phyloP scores from a whole-genome alignment of 495 filamentous ascomycete genomes.

The Neurospora cerealis region DNA sequence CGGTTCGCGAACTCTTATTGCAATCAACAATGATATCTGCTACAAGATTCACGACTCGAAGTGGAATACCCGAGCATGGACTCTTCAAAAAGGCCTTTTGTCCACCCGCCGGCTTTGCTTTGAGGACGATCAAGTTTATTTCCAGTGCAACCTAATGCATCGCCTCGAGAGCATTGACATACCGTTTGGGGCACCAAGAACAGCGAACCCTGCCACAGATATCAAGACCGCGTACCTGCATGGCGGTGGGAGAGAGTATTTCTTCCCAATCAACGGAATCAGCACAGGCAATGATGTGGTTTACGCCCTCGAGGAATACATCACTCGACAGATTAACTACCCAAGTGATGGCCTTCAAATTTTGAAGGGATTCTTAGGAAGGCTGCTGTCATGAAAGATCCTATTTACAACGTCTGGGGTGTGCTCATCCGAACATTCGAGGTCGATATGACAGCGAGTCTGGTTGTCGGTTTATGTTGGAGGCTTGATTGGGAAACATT shows the following conservation, averaged over 20 bases:
- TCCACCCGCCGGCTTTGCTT: conserved; percentile 25
- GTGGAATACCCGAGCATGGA: conserved; percentile 32
- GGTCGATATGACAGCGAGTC: not conserved
- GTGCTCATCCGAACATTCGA: too few relatives aligned
- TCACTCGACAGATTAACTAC: not conserved
- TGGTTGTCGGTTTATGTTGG: not conserved
- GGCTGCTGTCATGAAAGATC: not conserved
- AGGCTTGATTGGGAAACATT: too few relatives aligned
- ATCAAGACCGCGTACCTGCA: not conserved
- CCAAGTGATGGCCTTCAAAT: not conserved
- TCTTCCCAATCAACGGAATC: not conserved
- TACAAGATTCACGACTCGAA: conserved; percentile 5
- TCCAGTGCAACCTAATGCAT: conserved; percentile 22
- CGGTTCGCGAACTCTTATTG: conserved; percentile 2
- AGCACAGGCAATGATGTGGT: too few relatives aligned
- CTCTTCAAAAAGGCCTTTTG: conserved; percentile 30
- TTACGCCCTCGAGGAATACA: not conserved
- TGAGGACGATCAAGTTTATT: conserved; percentile 25
- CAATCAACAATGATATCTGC: conserved; percentile 3
- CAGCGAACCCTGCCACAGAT: not conserved
- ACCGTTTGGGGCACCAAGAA: not conserved
- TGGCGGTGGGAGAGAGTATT: too few relatives aligned
- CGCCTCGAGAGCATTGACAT: not conserved
- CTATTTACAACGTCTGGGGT: not conserved
- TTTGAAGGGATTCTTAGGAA: not conserved